Percentiles rank a stretch among this genome's conserved stretches.
phyloP scores from a whole-genome alignment of 2,329 filamentous ascomycete genomes.

The Cladosporium phlei region DNA sequence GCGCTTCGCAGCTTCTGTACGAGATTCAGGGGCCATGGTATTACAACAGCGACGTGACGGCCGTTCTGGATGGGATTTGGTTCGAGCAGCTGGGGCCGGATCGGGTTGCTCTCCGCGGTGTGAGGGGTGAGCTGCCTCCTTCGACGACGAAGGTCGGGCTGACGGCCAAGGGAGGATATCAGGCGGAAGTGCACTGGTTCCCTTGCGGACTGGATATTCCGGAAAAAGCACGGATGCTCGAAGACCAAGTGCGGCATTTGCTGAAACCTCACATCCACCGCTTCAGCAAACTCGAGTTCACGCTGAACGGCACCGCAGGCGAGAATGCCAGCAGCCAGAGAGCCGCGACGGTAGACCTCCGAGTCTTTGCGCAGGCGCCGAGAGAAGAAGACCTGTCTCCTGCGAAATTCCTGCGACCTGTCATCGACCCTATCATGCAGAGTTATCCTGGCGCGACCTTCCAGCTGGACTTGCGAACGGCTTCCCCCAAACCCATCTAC shows the following conservation, averaged over 20 bases:
- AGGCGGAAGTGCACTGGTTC: slow-evolving; percentile 44
- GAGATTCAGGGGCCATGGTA: slow-evolving; percentile 55
- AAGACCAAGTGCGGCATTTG: slow-evolving; percentile 40
- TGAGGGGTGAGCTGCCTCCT: slow-evolving; percentile 43
- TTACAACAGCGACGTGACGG: slow-evolving; percentile 55
- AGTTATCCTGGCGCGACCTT: slow-evolving; percentile 31
- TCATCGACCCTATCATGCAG: slow-evolving; percentile 42
- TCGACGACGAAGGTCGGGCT: slow-evolving; percentile 49
- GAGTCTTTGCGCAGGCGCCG: slow-evolving; percentile 36
- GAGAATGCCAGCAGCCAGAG: slow-evolving; percentile 40
- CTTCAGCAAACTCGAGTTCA: slow-evolving; percentile 36
- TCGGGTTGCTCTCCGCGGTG: slow-evolving; percentile 45
- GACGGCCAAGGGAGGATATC: slow-evolving; percentile 44
- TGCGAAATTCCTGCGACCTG: slow-evolving; percentile 34
- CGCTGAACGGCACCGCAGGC: slow-evolving; percentile 41
- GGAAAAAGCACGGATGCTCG: slow-evolving; percentile 45
- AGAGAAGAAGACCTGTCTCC: slow-evolving; percentile 24
- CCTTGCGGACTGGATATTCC: slow-evolving; percentile 43
- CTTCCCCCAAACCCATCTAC: slow-evolving; percentile 36
- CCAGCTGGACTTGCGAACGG: slow-evolving; percentile 35
- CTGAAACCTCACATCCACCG: slow-evolving; percentile 34
- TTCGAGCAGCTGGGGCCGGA: slow-evolving; percentile 50
- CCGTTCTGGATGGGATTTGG: slow-evolving; percentile 46
- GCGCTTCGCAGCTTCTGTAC: slow-evolving; percentile 50
- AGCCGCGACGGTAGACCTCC: slow-evolving; percentile 46